Evolutionary conservation across 2,329 filamentous ascomycete genomes (phyloP).

Genomic region (Venturia carpophila): DNA sequence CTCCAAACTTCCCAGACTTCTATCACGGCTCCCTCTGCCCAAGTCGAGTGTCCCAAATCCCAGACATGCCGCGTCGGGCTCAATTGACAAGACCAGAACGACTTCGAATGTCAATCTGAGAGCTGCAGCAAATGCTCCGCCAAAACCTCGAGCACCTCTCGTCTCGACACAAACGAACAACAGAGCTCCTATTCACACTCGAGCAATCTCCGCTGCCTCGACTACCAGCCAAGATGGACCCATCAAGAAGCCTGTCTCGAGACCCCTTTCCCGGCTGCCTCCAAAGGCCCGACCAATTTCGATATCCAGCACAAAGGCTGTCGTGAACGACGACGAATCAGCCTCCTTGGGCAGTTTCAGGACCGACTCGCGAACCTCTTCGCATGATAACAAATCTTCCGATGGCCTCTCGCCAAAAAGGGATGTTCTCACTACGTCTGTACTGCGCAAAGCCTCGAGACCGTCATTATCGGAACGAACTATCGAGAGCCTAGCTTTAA

Average conservation of each 20-base stretch:
- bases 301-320: conserved; percentile 21
- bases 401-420: neutral
- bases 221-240: conserved; percentile 25
- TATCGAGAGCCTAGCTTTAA: conserved; percentile 69
- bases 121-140: conserved; percentile 8
- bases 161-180: conserved; percentile 2
- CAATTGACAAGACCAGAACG: conserved; percentile 2
- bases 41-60: conserved; percentile 18
- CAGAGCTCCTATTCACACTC: conserved; percentile 1
- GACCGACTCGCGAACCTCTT: conserved; percentile 27
- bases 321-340: conserved; percentile 34
- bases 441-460: conserved; percentile 25
- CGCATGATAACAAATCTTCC: conserved; percentile 21
- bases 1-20: conserved; percentile 14
- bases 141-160: conserved; percentile 11
- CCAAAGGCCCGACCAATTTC: conserved; percentile 13
- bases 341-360: conserved; percentile 37
- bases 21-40: conserved; percentile 17
- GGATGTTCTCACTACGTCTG: neutral
- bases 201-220: conserved; percentile 18
- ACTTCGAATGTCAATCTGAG: neutral
- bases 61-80: conserved; percentile 6
- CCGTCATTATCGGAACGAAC: conserved; percentile 73
- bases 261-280: conserved; percentile 27
- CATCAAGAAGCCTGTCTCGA: conserved; percentile 33